Base-by-base conservation (phyloP, 2,329 filamentous ascomycete genomes). In the Aureobasidium sp. region DNA sequence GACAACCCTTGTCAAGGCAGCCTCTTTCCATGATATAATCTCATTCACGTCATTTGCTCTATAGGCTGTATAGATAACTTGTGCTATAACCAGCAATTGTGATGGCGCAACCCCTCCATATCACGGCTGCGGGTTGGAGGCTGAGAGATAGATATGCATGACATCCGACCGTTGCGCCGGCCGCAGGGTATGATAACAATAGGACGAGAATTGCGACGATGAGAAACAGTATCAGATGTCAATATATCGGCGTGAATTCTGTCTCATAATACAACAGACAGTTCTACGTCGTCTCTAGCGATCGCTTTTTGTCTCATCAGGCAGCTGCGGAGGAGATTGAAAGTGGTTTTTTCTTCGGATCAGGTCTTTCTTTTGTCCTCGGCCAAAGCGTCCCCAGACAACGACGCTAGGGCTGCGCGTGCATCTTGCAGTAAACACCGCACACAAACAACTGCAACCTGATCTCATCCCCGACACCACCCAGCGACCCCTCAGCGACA, bases 381-480 rank as follows among this genome's bases (percentile, higher is more conserved):
- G 41, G 41, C 42, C 54, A 58, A 42, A 57, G 53, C 53, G 54
- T 58, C 30, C 54, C 54, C 54, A 9, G 53, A 47, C 54, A 58
- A 58, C 54, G 44, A 48, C 54, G 54, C 54, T 58, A 58, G 15
- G 32, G 41, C 27, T 34, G 42, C 42, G 37, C 52, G 37, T 57
- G 53, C 54, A 58, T 58, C 25, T 48, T 36, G 54, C 42, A 37
- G 54, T 58, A 58, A 58, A 58, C 54, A 58, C 41, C 32, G 34
- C 42, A 45, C 53, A 47, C 30, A 58, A 21, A 58, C 54, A 45
- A 47, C 44, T 36, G 42, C 42, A 9, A 58, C 54, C 54, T 39
- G 52, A 54, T 25, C 54, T 29, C 54, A 42, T 48, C 27, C 11
- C 25, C 32, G 11, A 9, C 32, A 48, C 21, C 54, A 48, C 54